phyloP scores from a whole-genome alignment of 306 rosid genomes.

The Ammopiptanthus mongolicus region DNA sequence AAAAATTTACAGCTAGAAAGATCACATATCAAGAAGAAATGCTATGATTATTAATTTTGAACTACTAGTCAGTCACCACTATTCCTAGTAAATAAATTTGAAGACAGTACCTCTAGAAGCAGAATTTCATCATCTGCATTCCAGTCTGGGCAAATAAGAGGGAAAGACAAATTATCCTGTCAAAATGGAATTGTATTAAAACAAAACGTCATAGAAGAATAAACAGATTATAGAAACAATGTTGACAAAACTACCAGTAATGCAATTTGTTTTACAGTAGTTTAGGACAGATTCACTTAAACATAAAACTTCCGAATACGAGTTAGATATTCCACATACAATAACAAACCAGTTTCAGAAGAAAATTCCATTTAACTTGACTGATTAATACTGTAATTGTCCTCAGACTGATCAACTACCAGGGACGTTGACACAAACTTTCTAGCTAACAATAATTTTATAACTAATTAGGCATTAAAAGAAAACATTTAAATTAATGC shows the following conservation, averaged over 20 bases:
- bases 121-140: constrained; percentile 97
- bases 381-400: background rate
- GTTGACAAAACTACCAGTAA: background rate
- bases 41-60: background rate
- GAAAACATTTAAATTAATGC: background rate
- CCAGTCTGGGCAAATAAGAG: constrained; percentile 95
- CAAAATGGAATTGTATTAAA: constrained; percentile 29
- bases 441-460: background rate
- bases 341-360: background rate
- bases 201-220: background rate
- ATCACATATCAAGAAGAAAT: background rate
- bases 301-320: constrained; percentile 5
- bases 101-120: constrained; percentile 75
- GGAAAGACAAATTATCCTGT: constrained; percentile 93
- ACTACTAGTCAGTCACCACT: constrained; percentile 13
- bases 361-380: background rate
- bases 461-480: background rate
- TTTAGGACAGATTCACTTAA: constrained; percentile 12
- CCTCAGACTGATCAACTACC: background rate
- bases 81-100: constrained; percentile 1
- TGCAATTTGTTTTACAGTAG: background rate
- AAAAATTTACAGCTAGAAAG: constrained; percentile 8
- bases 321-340: background rate
- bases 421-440: background rate
- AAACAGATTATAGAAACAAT: background rate